Conservation (phyloP, 306 rosid genomes). For the Citrullus colocynthis region DNA sequence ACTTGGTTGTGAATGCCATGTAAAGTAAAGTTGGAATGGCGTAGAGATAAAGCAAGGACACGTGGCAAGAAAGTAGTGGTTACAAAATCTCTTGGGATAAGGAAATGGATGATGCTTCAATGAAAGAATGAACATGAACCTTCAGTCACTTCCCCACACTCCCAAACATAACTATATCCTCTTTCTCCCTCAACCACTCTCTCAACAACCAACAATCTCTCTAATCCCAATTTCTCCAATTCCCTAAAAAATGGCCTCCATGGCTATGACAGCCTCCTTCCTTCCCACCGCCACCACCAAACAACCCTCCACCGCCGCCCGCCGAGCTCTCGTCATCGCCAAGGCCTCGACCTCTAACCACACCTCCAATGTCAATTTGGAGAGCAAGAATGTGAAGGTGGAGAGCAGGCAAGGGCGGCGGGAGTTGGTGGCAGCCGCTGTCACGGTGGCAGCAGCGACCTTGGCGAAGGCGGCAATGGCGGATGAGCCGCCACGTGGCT, state of each 20-base stretch:
- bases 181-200: not conserved
- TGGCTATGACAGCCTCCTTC: slow-evolving; percentile 41
- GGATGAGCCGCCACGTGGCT: slow-evolving; percentile 38
- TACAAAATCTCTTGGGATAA: not conserved
- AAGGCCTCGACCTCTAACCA: slow-evolving; percentile 23
- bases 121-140: not conserved
- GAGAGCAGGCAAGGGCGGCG: slow-evolving; percentile 38
- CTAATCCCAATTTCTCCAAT: not conserved
- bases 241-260: slow-evolving; percentile 34
- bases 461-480: slow-evolving; percentile 42
- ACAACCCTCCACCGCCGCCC: not conserved
- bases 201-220: slow-evolving; percentile 1
- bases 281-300: slow-evolving; percentile 17
- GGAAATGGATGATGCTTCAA: not conserved
- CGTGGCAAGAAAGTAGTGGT: not conserved
- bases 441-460: slow-evolving; percentile 30
- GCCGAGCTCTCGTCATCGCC: slow-evolving; percentile 21
- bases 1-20: not conserved
- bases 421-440: slow-evolving; percentile 35
- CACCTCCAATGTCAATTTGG: slow-evolving; percentile 13
- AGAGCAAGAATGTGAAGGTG: slow-evolving; percentile 14
- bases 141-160: not conserved
- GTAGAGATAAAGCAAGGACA: not conserved
- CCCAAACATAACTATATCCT: not conserved
- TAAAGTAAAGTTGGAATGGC: not conserved